Evolutionary conservation across 352 stramenopile species (phyloP), one percentile per base, ranked within the genome.

Genomic region (Phytophthora uliginosa): DNA sequence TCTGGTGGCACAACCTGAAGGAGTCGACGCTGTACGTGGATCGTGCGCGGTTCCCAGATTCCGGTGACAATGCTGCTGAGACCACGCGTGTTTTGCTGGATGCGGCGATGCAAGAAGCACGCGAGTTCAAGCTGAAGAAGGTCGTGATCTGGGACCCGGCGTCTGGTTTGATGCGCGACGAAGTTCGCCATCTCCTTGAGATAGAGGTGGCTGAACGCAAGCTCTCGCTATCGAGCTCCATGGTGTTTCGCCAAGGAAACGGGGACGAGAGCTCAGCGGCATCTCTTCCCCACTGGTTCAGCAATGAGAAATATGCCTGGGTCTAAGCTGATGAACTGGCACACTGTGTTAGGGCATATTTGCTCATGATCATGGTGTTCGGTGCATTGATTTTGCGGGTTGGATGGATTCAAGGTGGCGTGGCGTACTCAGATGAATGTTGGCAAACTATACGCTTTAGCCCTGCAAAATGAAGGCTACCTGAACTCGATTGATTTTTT

Each of bases 251-350:
- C 9, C 58, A 73, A 9, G 54, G 71, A 53, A 58, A 42, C 7
- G 45, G 3, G 3, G 53, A 47, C 10, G 54, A 63, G 12, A 45
- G 12, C 26, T 33, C 52, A n/a, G 28, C 56, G 15, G 15, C 42
- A 34, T 42, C 59, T 52, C 70, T 76, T 26, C 79, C 77, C 0
- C 22, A 69, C 26, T 89, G 82, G 82, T 40, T 88, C 13, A 69
- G 60, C 33, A 91, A 91, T 48, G 83, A 88, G 59, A 89, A 91
- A 40, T 84, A 82, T 36, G 79, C 79, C 15, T 91, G 83, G 83
- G 81, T 88, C 15, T 91, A 73, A 33, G 15, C 7, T 20, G 57
- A 54, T 18, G 22, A 7, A 26, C 12, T 1, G 45, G n/a, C 45
- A 7, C 36, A 45, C 34, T 42, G 34, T 42, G 34, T 15, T 42